These are phyloP conservation scores for Kodamaea hsintzibuensis DNA, from an alignment of 805 yeast genomes.

Conservation along the genomic window DNA sequence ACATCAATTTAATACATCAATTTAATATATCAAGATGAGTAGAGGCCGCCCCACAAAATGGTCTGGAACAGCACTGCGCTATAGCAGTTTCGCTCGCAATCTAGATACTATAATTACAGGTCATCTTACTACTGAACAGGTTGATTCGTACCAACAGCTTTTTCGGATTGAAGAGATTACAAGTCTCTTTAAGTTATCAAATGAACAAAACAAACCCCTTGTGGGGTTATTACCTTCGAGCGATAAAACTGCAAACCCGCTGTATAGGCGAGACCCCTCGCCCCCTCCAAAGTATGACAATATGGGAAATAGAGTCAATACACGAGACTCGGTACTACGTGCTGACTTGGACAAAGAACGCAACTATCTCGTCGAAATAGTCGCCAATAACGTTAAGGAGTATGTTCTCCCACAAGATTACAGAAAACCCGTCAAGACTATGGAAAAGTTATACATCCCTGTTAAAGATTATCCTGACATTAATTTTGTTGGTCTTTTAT, in stretches of 20 bases:
- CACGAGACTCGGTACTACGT: constrained; percentile 68
- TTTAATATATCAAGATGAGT: neutral
- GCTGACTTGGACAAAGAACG: constrained; percentile 75
- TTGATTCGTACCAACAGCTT: constrained; percentile 67
- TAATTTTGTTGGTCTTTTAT: constrained; percentile 84
- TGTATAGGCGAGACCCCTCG: constrained; percentile 63
- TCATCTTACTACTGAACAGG: constrained; percentile 64
- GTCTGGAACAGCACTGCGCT: constrained; percentile 34
- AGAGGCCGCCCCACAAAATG: constrained; percentile 28
- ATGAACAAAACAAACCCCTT: constrained; percentile 31
- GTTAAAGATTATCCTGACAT: constrained; percentile 85
- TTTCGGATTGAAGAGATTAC: constrained; percentile 82
- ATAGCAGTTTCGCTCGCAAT: constrained; percentile 18
- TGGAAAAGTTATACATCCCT: constrained; percentile 84
- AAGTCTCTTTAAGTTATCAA: constrained; percentile 45
- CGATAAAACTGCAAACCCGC: constrained; percentile 26
- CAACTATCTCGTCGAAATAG: constrained; percentile 72
- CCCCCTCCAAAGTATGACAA: constrained; percentile 92
- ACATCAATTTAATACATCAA: too few species aligned
- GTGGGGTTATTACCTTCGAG: constrained; percentile 51
- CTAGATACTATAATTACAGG: constrained; percentile 42
- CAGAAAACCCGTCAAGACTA: constrained; percentile 63
- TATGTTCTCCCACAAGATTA: constrained; percentile 82
- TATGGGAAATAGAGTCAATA: constrained; percentile 80
- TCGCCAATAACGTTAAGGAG: constrained; percentile 69